Evolutionary conservation across 2,329 filamentous ascomycete species (phyloP), one percentile per base, ranked within the genome.

Genomic region (Dryadomyces quercivorus): DNA sequence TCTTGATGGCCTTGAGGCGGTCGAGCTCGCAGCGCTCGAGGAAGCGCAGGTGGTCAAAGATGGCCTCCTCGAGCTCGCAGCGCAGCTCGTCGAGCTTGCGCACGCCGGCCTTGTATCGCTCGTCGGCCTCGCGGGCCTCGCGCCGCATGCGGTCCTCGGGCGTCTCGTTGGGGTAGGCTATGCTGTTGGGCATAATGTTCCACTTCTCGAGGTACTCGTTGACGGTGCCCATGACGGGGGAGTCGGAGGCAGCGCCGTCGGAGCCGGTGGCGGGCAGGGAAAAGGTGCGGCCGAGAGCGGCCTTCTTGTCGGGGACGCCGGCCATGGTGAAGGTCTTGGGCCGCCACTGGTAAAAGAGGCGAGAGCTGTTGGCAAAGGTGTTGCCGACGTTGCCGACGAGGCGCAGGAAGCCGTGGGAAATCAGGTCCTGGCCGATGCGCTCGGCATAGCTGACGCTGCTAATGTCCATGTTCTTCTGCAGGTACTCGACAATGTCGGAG

Each of bases 11-110:
- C 76, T 95, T 97, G 50, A 98, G 77, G 58, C 94, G 82, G 69
- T 98, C 94, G 58, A 97, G 75, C 70, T 98, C 93, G 68, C 93
- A 98, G 58, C 92, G 88, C 74, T 98, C 93, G 70, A 98, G 88
- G 70, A 96, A 98, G 67, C 85, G 89, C 61, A 98, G 78, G 66
- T 97, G 91, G 50, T 92, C 78, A 59, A 95, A 82, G 67, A 98
- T 96, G 55, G 89, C 85, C 69, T 98, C 90, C 70, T 98, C 93
- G n/a, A 98, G 76, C 55, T 88, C 89, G 72, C 93, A 97, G 45
- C 93, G 84, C 65, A 97, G 78, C 61, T 88, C 83, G 66, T 98
- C 93, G 42, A 98, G 80, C 70, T 88, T 92, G 63, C 81, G 82
- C 43, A 98, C 86, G 9, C 82, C 83, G 16, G 80, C 78, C 72